Conservation (phyloP, 2,329 filamentous ascomycete species). For the Trichoderma polysporum region DNA sequence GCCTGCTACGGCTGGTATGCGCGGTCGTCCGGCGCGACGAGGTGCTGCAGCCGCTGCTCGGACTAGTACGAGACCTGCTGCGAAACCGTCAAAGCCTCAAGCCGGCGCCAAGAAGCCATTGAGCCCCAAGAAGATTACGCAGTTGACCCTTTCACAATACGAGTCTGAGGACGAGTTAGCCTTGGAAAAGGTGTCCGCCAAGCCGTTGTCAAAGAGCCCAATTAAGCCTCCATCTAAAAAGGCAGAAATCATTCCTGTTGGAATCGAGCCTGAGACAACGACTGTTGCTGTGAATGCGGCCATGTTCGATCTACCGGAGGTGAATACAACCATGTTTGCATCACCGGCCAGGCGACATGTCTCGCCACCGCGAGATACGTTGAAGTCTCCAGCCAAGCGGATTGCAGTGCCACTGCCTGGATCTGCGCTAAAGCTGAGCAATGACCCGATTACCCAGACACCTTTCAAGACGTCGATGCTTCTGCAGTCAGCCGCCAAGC, state of each 20-base stretch:
- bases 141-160: slow-evolving; percentile 49
- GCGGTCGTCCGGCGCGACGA: slow-evolving; percentile 46
- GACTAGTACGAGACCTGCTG: slow-evolving; percentile 37
- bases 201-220: slow-evolving; percentile 31
- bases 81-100: slow-evolving; percentile 31
- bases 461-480: slow-evolving; percentile 42
- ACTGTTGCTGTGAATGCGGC: slow-evolving; percentile 31
- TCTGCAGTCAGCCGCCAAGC: slow-evolving; percentile 53
- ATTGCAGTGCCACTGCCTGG: slow-evolving; percentile 35
- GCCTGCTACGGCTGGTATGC: slow-evolving; percentile 37
- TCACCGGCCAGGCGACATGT: slow-evolving; percentile 59
- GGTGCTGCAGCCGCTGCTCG: slow-evolving; percentile 33
- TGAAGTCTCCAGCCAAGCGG: slow-evolving; percentile 57
- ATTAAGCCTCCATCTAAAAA: slow-evolving; percentile 21
- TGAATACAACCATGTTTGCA: slow-evolving; percentile 41
- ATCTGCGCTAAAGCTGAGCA: slow-evolving; percentile 33
- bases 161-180: slow-evolving; percentile 61
- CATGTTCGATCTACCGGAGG: slow-evolving; percentile 36
- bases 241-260: not conserved
- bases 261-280: slow-evolving; percentile 8
- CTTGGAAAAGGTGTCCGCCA: slow-evolving; percentile 56
- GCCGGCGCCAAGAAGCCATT: slow-evolving; percentile 48
- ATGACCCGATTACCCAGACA: slow-evolving; percentile 22
- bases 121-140: slow-evolving; percentile 65
- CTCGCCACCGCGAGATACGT: slow-evolving; percentile 54